Evolutionary conservation across 306 rosid genomes (phyloP).

Genomic region (Vachellia pachyceras): DNA sequence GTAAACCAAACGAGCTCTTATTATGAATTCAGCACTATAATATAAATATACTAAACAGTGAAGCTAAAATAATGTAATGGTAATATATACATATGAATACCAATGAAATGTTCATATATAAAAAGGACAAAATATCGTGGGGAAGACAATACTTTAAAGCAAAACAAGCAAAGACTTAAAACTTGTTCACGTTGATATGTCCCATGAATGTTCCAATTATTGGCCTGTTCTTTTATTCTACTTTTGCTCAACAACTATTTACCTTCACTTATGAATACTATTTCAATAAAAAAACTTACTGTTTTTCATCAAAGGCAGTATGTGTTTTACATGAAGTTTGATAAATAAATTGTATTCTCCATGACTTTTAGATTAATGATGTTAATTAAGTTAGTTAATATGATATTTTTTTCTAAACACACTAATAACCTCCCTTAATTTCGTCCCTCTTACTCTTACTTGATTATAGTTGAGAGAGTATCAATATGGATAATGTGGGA

Average conservation of each 20-base stretch:
- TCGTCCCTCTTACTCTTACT: no score
- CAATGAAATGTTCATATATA: neutral
- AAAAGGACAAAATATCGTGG: neutral
- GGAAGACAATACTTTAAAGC: neutral
- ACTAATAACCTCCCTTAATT: no score
- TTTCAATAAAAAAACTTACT: neutral
- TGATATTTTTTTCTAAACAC: no score
- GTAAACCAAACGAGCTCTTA: no score
- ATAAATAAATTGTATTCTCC: no score
- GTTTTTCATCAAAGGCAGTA: neutral
- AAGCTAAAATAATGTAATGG: neutral
- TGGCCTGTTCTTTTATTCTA: neutral
- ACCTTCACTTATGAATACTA: neutral
- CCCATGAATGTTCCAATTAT: neutral
- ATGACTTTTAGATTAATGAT: no score
- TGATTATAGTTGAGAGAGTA: no score
- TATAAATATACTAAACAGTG: neutral
- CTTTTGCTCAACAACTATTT: neutral
- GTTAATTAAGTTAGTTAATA: no score
- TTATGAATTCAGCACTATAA: slow-evolving; percentile 13
- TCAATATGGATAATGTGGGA: no score
- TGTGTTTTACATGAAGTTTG: neutral
- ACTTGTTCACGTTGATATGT: neutral
- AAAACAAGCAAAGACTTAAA: neutral
- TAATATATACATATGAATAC: no score